These are phyloP conservation scores for Helicostylum pulchrum DNA, from an alignment of 192 early-diverging fungal species.

Conservation along the genomic window DNA sequence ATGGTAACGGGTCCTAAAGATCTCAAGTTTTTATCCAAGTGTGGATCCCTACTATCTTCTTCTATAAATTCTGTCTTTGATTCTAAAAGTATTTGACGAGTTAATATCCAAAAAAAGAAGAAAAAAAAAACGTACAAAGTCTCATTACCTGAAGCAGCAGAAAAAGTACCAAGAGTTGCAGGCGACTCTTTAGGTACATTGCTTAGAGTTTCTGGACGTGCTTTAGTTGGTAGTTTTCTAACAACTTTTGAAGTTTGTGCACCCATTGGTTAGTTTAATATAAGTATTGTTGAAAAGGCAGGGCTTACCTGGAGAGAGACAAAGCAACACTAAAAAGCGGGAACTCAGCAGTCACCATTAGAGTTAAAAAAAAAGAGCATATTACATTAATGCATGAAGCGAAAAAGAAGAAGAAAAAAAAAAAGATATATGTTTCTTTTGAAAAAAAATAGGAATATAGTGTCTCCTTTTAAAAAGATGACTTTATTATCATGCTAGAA, in stretches of 20 bases:
- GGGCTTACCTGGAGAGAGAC: too few species aligned
- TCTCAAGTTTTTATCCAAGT: conserved; percentile 9
- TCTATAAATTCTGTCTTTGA: conserved; percentile 3
- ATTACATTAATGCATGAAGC: background rate
- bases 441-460: background rate
- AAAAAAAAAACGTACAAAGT: too few species aligned
- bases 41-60: conserved; percentile 14
- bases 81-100: background rate
- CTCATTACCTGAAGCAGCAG: background rate
- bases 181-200: conserved; percentile 16
- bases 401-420: conserved; percentile 7
- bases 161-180: background rate
- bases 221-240: conserved; percentile 12
- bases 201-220: conserved; percentile 9
- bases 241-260: conserved; percentile 19
- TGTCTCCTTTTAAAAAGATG: background rate
- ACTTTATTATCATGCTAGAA: too few species aligned
- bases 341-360: too few species aligned
- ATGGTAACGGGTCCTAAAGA: conserved; percentile 18
- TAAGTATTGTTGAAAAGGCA: background rate
- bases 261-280: conserved; percentile 11
- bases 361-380: too few species aligned
- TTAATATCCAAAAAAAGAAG: background rate
- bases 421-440: too few species aligned
- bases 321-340: too few species aligned